A percentile compares a stretch with the other conserved stretches of the same genome.
phyloP scores from a whole-genome alignment of 2,329 filamentous ascomycete species.

The Arthroderma sp. region DNA sequence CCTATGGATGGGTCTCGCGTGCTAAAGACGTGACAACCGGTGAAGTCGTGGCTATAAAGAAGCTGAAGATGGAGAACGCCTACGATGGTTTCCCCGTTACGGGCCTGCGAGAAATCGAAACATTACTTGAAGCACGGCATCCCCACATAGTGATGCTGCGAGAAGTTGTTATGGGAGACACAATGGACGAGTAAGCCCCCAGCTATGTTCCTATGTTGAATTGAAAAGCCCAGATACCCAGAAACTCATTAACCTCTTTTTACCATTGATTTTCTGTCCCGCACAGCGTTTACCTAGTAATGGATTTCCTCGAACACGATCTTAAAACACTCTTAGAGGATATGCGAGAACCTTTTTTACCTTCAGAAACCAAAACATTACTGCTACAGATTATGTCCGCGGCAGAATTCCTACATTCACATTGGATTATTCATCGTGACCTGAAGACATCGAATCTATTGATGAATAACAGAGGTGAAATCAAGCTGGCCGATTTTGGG shows the following conservation, averaged over 20 bases:
- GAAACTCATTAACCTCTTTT: conserved; percentile 22
- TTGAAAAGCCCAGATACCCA: conserved; percentile 26
- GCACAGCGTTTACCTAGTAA: conserved; percentile 73
- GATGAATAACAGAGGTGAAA: conserved; percentile 83
- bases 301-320: conserved; percentile 96
- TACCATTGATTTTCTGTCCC: conserved; percentile 12
- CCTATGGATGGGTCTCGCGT: conserved; percentile 86
- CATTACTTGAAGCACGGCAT: conserved; percentile 67
- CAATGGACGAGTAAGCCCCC: conserved; percentile 41
- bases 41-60: conserved; percentile 79
- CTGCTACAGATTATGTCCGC: conserved; percentile 70
- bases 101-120: conserved; percentile 85
- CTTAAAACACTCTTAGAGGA: conserved; percentile 85
- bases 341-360: conserved; percentile 86
- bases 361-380: conserved; percentile 84
- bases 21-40: conserved; percentile 62
- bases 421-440: conserved; percentile 88
- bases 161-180: conserved; percentile 70
- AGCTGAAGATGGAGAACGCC: conserved; percentile 71
- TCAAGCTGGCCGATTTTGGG: conserved; percentile 96
- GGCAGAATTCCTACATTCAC: conserved; percentile 69
- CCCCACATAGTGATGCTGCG: conserved; percentile 67
- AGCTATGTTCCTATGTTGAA: conserved; percentile 3
- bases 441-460: conserved; percentile 89
- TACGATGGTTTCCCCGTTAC: conserved; percentile 83